Base-by-base conservation (phyloP, 176 grass and related monocot genomes). In the Zoysia japonica region DNA sequence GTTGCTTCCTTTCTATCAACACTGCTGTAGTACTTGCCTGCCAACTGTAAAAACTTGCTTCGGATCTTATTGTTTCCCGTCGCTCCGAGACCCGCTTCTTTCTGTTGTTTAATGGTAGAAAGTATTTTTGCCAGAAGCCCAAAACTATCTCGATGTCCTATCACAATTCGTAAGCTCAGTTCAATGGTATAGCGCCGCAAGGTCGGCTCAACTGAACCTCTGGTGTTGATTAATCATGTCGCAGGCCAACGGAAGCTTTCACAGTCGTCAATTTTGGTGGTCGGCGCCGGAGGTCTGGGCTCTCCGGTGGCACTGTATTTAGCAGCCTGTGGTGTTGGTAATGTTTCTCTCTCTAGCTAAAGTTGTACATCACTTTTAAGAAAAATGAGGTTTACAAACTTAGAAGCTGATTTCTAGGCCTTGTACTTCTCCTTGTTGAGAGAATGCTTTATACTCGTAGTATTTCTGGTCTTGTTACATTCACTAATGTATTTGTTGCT, bases 241-340 rank as follows among this genome's bases (percentile, higher is more conserved):
- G 64, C 67, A 94, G 95, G 87, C 38, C 92, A 98, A 76, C 44
- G 66, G 52, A 94, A 87, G 77, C 81, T 98, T 61, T 98, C 87
- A 5, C 78, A 49, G 52, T 89, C 95, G 6, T 94, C 89, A 37
- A 83, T 98, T 82, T 83, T 98, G 82, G 91, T 98, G 65, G 88
- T 98, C 48, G 95, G 92, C 39, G 95, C 95, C 16, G 95, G 92
- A 83, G 95, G 95, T 12, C 63, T 98, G 47, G 95, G 95, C 42
- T 98, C 95, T 52, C 92, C 95, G 13, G 85, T 90, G 37, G 89
- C 92, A 71, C 40, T 98, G 83, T 94, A 92, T 80, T 88, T 98
- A 41, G 89, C 87, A 51, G 82, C 95, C 28, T 94, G 88, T 75
- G 95, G 95, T 66, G 95, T 94, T 69, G 95, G 95, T 98, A 94